phyloP scores from a whole-genome alignment of 2,329 filamentous ascomycete genomes.

The Pyricularia pennisetigena region DNA sequence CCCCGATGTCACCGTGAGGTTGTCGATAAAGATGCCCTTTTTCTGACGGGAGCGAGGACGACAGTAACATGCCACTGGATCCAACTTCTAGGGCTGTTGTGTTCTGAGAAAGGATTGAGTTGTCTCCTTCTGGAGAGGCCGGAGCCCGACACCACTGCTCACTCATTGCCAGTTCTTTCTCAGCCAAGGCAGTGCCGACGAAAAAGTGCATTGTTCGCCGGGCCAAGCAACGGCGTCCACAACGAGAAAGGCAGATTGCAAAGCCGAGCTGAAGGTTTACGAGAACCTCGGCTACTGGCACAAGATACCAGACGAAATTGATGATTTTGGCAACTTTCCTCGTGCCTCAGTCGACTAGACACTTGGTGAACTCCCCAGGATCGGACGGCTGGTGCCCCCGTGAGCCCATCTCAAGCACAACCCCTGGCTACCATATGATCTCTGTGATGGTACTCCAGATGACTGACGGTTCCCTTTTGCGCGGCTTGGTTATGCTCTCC shows the following conservation, averaged over 20 bases:
- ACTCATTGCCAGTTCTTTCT: slow-evolving; percentile 31
- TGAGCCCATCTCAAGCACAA: too few species aligned
- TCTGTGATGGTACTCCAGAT: neutral
- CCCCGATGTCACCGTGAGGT: too few species aligned
- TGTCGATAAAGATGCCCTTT: too few species aligned
- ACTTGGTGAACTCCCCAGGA: neutral
- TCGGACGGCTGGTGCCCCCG: neutral
- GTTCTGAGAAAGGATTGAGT: too few species aligned
- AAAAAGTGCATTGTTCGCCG: slow-evolving; percentile 23
- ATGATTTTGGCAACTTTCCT: slow-evolving; percentile 30
- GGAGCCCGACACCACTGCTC: slow-evolving; percentile 5
- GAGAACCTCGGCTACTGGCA: slow-evolving; percentile 34
- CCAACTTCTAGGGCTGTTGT: too few species aligned
- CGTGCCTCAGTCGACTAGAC: neutral
- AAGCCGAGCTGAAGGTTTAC: slow-evolving; percentile 29
- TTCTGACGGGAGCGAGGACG: too few species aligned
- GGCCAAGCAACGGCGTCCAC: slow-evolving; percentile 20
- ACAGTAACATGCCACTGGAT: too few species aligned
- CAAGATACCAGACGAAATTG: slow-evolving; percentile 34
- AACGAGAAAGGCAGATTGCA: slow-evolving; percentile 20
- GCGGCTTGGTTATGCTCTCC: neutral
- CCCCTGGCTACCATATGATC: neutral
- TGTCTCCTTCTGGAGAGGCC: neutral
- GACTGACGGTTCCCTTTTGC: neutral
- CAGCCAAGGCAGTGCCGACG: slow-evolving; percentile 29